Conservation (phyloP, 257 asterid species). For the Penstemon eatonii region DNA sequence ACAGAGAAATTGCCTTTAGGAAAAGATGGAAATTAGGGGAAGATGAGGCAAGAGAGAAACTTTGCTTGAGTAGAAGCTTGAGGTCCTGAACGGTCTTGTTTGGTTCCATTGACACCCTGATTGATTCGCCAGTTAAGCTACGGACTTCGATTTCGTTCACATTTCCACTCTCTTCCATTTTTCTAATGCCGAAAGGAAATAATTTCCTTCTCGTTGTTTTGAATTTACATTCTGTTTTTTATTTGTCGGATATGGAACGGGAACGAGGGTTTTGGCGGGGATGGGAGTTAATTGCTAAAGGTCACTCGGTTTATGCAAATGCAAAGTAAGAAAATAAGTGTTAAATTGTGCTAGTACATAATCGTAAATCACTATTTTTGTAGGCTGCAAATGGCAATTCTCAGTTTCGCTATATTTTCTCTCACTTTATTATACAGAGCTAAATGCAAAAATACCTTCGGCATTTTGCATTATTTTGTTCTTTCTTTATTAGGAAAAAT, state of each 20-base stretch:
- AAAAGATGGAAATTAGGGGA: constrained; percentile 81
- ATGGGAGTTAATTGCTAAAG: no score
- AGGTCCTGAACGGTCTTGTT: constrained; percentile 56
- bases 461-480: no score
- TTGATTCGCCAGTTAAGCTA: constrained; percentile 71
- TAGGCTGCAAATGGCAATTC: no score
- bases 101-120: constrained; percentile 39
- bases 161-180: constrained; percentile 35
- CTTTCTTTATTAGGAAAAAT: no score
- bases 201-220: not conserved
- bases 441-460: no score
- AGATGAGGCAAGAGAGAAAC: constrained; percentile 57
- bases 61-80: constrained; percentile 54
- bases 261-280: constrained; percentile 7
- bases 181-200: not conserved
- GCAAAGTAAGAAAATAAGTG: no score
- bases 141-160: constrained; percentile 59
- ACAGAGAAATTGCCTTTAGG: constrained; percentile 46
- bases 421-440: no score
- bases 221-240: not conserved
- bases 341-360: no score
- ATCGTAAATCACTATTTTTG: no score
- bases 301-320: no score
- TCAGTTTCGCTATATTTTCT: no score
- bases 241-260: not conserved